Conservation (phyloP, 139 green algal genomes). For the Chlamydomonas sp. region DNA sequence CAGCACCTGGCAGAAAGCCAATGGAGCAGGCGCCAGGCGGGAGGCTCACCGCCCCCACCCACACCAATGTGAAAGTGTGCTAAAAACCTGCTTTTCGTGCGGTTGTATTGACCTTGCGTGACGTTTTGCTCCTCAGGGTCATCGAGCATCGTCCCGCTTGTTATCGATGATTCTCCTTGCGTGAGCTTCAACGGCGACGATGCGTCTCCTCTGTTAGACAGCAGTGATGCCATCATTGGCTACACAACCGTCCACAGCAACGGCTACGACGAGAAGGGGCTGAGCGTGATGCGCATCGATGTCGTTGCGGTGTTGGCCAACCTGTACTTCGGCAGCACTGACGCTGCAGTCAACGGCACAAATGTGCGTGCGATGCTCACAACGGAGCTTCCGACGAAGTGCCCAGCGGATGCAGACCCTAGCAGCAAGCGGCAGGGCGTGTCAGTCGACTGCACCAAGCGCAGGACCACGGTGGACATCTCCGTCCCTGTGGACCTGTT, state of each 20-base stretch:
- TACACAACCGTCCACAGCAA: slow-evolving; percentile 10
- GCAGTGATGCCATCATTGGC: not conserved
- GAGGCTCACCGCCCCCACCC: too few relatives aligned
- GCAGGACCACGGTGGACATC: slow-evolving; percentile 3
- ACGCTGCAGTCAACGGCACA: not conserved
- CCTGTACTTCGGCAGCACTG: not conserved
- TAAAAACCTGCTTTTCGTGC: too few relatives aligned
- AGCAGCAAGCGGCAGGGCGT: not conserved
- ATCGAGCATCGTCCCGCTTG: slow-evolving; percentile 4
- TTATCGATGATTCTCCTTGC: slow-evolving; percentile 10
- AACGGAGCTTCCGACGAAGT: not conserved
- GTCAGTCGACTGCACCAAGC: slow-evolving; percentile 4
- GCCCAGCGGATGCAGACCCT: not conserved
- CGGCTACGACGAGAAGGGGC: not conserved
- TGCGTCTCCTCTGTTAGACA: not conserved
- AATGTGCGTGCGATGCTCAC: not conserved
- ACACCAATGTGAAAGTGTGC: too few relatives aligned
- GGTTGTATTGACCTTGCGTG: not conserved
- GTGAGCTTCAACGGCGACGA: slow-evolving; percentile 15
- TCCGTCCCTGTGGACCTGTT: not conserved
- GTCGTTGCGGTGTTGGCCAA: not conserved
- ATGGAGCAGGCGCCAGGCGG: too few relatives aligned
- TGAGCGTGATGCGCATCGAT: not conserved
- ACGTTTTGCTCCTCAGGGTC: not conserved
- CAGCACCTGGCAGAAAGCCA: too few relatives aligned